Evolutionary conservation across 257 asterid genomes (phyloP), one percentile per base, ranked within the genome.

Genomic region (Verbascum thapsus): DNA sequence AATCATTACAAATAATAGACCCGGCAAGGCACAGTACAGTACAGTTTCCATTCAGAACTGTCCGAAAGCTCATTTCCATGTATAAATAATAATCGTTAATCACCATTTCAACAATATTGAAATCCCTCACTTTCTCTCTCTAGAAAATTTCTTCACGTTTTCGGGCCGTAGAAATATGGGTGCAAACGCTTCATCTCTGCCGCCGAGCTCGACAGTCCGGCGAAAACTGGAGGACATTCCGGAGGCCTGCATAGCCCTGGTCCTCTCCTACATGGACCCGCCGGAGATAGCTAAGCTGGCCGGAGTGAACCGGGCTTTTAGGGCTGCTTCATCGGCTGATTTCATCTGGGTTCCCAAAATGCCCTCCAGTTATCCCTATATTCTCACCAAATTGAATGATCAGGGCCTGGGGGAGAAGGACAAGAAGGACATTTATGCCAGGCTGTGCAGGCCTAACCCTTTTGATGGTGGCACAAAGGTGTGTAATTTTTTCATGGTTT

Each of bases 391-490:
- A 48, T 78, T 76, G 69, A 51, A 80, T 37, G 81, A 79, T 47
- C 79, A 56, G 15, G 65, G 64, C 7, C 32, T 45, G 0, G 23
- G 54, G 37, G 64, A 55, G 1, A 48, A 52, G 85, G 72, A 67
- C 60, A 84, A 78, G 71, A 86, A 53, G 83, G 96, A 84, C 49
- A 66, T 88, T 53, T 91, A 72, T 62, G 83, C 88, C 13, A 45
- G 63, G 67, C 82, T 91, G 5, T 79, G 90, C 55, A 59, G 72
- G 65, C 85, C 83, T 7, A 64, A 26, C 7, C 42, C 80, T 0
- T 88, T 91, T 20, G 98, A 91, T 54, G 75, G 72, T 41, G 94
- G 84, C 64, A 80, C 84, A 2, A 88, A 91, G 96, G 96, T 90
- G 41, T n/a, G n/a, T n/a, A n/a, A n/a, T n/a, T n/a, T 40, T 0